Evolutionary conservation across 371 early-diverging fungal genomes (phyloP), one percentile per base, ranked within the genome.

Genomic region (Rhizopus microsporus): DNA sequence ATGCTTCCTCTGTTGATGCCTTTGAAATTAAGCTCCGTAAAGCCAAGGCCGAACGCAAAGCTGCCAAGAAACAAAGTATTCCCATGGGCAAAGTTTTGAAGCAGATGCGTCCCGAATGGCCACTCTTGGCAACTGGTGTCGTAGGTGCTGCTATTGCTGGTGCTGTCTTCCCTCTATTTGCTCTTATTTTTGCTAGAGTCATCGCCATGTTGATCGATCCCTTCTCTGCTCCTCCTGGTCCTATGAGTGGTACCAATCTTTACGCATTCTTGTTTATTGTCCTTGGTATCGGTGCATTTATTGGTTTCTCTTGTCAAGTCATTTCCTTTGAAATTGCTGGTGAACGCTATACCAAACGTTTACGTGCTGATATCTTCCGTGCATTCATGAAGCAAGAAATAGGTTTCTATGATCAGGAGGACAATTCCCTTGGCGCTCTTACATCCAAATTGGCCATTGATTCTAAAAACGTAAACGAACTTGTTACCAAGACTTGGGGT

Each of bases 361-460:
- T 91, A 30, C 75, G 91, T 34, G 66, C 67, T 33, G 51, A 59
- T 39, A 54, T 80, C 6, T 90, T 90, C 72, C 63, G 74, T 9
- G 70, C 84, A 3, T 72, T 85, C 38, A 71, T 90, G 65, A 60
- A 77, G 7, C 96, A 95, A 74, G 94, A 95, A 56, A 87, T 95
- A 58, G 88, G 78, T 1, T 97, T 80, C 72, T 97, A 90, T 71
- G 97, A 97, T 72, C 76, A 81, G n/a, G 88, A 88, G 32, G 83
- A 85, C 38, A 86, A 96, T 74, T 82, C 76, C 33, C 86, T 88
- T 30, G 96, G 97, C 44, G 89, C 88, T 12, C 71, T 96, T 32
- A 87, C 93, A 1, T 74, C 93, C 7, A 84, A 88, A 39, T 78
- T 97, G 42, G 86, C 94, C 13, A 80, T 86, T 15, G 95, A 95